phyloP scores from a whole-genome alignment of 805 yeast genomes.

The Starmerella asiatica region DNA sequence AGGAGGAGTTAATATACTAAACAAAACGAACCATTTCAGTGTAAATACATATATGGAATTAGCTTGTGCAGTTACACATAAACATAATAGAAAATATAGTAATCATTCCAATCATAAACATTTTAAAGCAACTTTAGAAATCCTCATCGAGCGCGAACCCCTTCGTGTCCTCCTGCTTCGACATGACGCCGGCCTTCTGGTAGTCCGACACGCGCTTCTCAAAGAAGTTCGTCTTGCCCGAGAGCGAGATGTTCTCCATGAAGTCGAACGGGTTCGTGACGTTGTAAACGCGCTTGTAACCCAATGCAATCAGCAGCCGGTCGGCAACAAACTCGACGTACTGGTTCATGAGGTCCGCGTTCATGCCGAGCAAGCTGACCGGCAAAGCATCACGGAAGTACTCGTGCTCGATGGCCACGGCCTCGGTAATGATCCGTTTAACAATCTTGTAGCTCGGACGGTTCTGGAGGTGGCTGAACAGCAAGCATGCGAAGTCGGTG shows the following conservation, averaged over 20 bases:
- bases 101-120: too few relatives aligned
- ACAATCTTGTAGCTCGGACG: constrained; percentile 73
- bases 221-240: constrained; percentile 97
- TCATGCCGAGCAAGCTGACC: constrained; percentile 87
- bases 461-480: constrained; percentile 83
- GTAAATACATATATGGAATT: too few relatives aligned
- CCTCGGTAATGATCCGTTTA: constrained; percentile 80
- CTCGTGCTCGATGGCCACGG: constrained; percentile 87
- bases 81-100: neutral
- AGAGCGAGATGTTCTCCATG: constrained; percentile 96
- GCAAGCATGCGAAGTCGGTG: constrained; percentile 93
- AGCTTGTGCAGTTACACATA: neutral
- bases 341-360: constrained; percentile 85
- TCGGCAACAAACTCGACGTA: constrained; percentile 97
- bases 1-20: too few relatives aligned
- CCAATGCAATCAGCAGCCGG: constrained; percentile 80
- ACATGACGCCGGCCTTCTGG: constrained; percentile 99
- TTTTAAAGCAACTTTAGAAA: too few relatives aligned
- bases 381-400: constrained; percentile 94
- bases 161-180: constrained; percentile 38
- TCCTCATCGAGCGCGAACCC: constrained; percentile 86
- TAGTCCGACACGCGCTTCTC: constrained; percentile 98
- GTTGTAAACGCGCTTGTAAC: constrained; percentile 78
- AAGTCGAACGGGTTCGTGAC: constrained; percentile 92
- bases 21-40: too few relatives aligned